Conservation (phyloP, 345 rosid species). For the Rhizophora apiculata region DNA sequence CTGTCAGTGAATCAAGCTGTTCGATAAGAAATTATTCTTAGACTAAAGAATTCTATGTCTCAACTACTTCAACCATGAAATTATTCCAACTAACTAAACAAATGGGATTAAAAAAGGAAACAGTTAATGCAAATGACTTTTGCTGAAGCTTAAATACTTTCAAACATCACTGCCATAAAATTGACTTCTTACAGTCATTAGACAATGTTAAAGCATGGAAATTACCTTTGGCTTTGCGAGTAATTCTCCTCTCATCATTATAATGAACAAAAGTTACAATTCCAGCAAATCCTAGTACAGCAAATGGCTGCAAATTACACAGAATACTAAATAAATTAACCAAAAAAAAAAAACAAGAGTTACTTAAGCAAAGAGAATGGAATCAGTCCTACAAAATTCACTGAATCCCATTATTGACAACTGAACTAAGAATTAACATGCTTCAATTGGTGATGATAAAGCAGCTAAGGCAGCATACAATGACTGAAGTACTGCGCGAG, state of each 20-base stretch:
- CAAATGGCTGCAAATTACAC: slow-evolving; percentile 53
- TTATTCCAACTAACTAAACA: too few relatives aligned
- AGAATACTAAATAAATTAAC: neutral
- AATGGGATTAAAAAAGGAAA: too few relatives aligned
- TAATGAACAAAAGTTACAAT: slow-evolving; percentile 51
- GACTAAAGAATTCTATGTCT: too few relatives aligned
- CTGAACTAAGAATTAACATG: neutral
- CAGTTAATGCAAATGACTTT: too few relatives aligned
- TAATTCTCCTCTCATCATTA: slow-evolving; percentile 78
- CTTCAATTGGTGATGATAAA: slow-evolving; percentile 12
- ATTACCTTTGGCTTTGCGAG: slow-evolving; percentile 61
- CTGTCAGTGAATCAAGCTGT: too few relatives aligned
- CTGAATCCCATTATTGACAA: neutral
- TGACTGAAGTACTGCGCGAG: slow-evolving; percentile 35
- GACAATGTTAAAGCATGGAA: neutral
- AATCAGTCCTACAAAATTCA: neutral
- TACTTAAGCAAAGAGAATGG: neutral
- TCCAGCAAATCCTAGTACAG: slow-evolving; percentile 60
- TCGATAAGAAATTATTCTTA: too few relatives aligned
- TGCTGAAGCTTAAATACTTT: neutral
- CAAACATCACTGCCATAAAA: neutral
- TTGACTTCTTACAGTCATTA: neutral
- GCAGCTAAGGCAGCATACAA: slow-evolving; percentile 41
- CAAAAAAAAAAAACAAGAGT: neutral
- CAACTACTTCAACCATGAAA: too few relatives aligned